These are phyloP conservation scores for Pugionium dolabratum DNA, from an alignment of 345 rosid genomes.

Conservation along the genomic window DNA sequence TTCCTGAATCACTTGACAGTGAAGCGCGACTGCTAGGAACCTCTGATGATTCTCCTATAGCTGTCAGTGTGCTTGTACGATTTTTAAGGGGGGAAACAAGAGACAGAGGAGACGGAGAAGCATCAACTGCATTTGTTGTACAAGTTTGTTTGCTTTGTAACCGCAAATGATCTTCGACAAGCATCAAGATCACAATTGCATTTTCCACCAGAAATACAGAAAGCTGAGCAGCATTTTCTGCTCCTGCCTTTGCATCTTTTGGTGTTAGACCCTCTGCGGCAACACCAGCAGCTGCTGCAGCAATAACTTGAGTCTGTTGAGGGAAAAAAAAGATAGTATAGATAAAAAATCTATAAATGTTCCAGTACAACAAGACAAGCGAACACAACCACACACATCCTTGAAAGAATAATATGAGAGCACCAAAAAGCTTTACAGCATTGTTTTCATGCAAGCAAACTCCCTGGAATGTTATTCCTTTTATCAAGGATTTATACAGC, in stretches of 20 bases:
- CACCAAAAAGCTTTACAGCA: slow-evolving; percentile 25
- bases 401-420: slow-evolving; percentile 31
- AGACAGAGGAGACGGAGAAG: slow-evolving; percentile 75
- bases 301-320: slow-evolving; percentile 97
- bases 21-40: slow-evolving; percentile 60
- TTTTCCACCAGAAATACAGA: slow-evolving; percentile 97
- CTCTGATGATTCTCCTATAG: slow-evolving; percentile 58
- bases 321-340: slow-evolving; percentile 39
- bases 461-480: slow-evolving; percentile 13
- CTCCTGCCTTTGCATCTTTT: slow-evolving; percentile 79
- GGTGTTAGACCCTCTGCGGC: slow-evolving; percentile 98
- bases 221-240: slow-evolving; percentile 97
- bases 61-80: slow-evolving; percentile 47
- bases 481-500: slow-evolving; percentile 12
- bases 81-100: slow-evolving; percentile 58
- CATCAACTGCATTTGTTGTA: slow-evolving; percentile 54
- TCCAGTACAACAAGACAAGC: slow-evolving; percentile 17
- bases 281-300: slow-evolving; percentile 99
- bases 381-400: slow-evolving; percentile 24
- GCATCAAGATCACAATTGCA: slow-evolving; percentile 97
- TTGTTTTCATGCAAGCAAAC: slow-evolving; percentile 18
- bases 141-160: slow-evolving; percentile 85
- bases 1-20: slow-evolving; percentile 61
- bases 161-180: slow-evolving; percentile 98
- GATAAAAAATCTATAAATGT: slow-evolving; percentile 31